Conservation (phyloP, 805 yeast genomes). For the Wickerhamomyces silvicola region DNA sequence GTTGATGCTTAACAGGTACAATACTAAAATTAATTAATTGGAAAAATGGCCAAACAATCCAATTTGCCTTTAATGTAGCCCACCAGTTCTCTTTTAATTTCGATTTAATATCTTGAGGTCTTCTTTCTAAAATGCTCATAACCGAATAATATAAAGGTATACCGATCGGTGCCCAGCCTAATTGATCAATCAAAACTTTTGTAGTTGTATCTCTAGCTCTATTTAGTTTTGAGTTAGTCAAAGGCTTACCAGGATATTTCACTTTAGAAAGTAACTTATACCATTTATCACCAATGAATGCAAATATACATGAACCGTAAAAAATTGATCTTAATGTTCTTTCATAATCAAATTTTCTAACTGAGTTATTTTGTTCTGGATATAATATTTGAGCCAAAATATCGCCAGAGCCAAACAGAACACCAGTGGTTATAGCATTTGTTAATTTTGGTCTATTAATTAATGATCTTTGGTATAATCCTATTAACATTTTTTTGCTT, state of each 20-base stretch:
- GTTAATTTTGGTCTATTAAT: conserved; percentile 53
- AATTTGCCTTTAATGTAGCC: conserved; percentile 66
- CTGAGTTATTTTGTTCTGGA: conserved; percentile 20
- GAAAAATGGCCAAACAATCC: conserved; percentile 88
- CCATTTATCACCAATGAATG: conserved; percentile 73
- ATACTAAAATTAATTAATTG: conserved; percentile 72
- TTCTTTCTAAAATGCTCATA: conserved; percentile 63
- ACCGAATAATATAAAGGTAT: conserved; percentile 65
- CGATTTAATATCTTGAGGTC: conserved; percentile 29
- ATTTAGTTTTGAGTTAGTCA: conserved; percentile 12
- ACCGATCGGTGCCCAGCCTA: conserved; percentile 69
- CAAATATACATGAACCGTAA: conserved; percentile 70
- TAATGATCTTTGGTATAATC: too few relatives aligned
- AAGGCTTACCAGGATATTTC: conserved; percentile 27
- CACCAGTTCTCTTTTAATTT: conserved; percentile 49
- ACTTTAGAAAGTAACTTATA: conserved; percentile 45
- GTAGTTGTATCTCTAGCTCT: conserved; percentile 30
- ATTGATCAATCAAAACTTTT: conserved; percentile 66
- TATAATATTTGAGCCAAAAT: conserved; percentile 57
- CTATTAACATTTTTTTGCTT: too few relatives aligned
- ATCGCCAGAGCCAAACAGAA: conserved; percentile 73
- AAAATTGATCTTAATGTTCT: conserved; percentile 58
- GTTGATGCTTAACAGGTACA: conserved; percentile 65
- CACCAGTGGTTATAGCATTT: conserved; percentile 49
- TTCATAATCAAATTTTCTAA: conserved; percentile 36